A percentile compares a stretch with the other conserved stretches of the same genome.
Conservation (phyloP, 2,329 filamentous ascomycete species). For the Fulvia fulva region DNA sequence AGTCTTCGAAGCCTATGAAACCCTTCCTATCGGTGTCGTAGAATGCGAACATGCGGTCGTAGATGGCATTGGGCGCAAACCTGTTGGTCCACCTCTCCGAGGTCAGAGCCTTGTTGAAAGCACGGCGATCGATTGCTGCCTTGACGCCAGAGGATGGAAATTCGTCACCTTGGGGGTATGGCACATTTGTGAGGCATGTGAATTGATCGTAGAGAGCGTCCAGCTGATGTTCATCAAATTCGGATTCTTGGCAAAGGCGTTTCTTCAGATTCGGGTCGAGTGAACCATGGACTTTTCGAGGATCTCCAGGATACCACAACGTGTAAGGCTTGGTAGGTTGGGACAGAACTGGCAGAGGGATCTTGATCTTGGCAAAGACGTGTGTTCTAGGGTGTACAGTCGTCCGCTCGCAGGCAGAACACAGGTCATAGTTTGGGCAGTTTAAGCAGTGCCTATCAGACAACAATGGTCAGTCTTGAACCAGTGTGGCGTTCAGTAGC, state of each 20-base stretch:
- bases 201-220: constrained; percentile 97
- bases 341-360: constrained; percentile 81
- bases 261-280: constrained; percentile 66
- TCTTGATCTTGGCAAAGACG: constrained; percentile 91
- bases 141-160: constrained; percentile 61
- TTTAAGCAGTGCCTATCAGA: constrained; percentile 78
- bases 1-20: constrained; percentile 88
- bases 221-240: constrained; percentile 74
- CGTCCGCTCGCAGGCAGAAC: constrained; percentile 76
- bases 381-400: constrained; percentile 76
- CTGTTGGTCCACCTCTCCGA: constrained; percentile 58
- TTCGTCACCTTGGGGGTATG: constrained; percentile 67
- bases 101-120: constrained; percentile 86
- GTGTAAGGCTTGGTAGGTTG: constrained; percentile 72
- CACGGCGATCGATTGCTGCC: constrained; percentile 85
- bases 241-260: constrained; percentile 48
- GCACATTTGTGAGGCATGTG: constrained; percentile 83
- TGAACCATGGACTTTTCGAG: constrained; percentile 63
- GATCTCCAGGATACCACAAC: constrained; percentile 85
- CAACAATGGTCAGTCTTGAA: not conserved
- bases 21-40: constrained; percentile 90
- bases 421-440: constrained; percentile 93
- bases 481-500: no score
- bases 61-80: constrained; percentile 80
- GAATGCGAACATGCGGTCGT: constrained; percentile 94